phyloP scores from a whole-genome alignment of 495 filamentous ascomycete species.

The Hypoxylon crocopeplum region DNA sequence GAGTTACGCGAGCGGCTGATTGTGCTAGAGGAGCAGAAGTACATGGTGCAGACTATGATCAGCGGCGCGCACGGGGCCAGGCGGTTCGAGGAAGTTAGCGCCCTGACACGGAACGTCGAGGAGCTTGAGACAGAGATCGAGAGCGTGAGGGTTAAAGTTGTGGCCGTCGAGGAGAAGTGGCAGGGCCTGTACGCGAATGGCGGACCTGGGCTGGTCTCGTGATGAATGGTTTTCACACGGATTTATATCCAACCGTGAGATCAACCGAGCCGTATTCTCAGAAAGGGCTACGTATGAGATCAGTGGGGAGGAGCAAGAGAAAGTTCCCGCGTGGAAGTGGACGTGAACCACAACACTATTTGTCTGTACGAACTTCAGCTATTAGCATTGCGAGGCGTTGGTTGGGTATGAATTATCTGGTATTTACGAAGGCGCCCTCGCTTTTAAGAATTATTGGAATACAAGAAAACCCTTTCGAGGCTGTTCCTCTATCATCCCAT shows the following conservation, averaged over 20 bases:
- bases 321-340: background rate
- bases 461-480: no score
- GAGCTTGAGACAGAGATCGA: slow-evolving; percentile 87
- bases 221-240: background rate
- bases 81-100: slow-evolving; percentile 88
- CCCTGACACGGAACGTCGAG: slow-evolving; percentile 78
- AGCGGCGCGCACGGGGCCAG: slow-evolving; percentile 78
- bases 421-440: slow-evolving; percentile 7
- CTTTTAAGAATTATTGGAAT: slow-evolving; percentile 1
- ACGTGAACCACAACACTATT: background rate
- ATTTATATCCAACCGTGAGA: no score
- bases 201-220: slow-evolving; percentile 14
- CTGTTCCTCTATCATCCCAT: no score
- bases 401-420: slow-evolving; percentile 12
- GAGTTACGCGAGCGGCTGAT: slow-evolving; percentile 82
- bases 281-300: no score
- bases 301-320: no score
- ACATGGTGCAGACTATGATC: slow-evolving; percentile 90
- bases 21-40: slow-evolving; percentile 93
- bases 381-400: slow-evolving; percentile 43
- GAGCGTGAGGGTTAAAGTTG: slow-evolving; percentile 61
- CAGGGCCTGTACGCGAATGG: slow-evolving; percentile 53
- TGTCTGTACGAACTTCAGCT: slow-evolving; percentile 7
- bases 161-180: slow-evolving; percentile 61
- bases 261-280: no score